Percentiles rank a stretch among this genome's conserved stretches.
Conservation (phyloP, 2,329 filamentous ascomycete species). For the Atkinsonella hypoxylon region DNA sequence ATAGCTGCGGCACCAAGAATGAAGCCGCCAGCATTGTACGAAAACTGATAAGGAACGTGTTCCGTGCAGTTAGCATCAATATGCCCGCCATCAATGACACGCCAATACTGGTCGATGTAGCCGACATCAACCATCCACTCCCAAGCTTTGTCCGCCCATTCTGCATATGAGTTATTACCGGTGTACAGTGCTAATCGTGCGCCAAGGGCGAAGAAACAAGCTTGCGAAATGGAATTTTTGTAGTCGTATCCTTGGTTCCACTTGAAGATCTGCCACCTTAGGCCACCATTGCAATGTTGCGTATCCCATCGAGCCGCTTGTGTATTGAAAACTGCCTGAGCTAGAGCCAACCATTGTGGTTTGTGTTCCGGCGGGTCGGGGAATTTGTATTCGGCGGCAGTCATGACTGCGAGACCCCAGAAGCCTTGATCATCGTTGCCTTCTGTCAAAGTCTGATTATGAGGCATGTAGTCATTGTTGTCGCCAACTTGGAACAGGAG, state of each 20-base stretch:
- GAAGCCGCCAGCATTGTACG: constrained; percentile 56
- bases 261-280: constrained; percentile 75
- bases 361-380: constrained; percentile 41
- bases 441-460: constrained; percentile 54
- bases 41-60: constrained; percentile 52
- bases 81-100: constrained; percentile 51
- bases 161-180: constrained; percentile 60
- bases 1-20: constrained; percentile 56
- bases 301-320: constrained; percentile 64
- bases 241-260: constrained; percentile 76
- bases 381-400: constrained; percentile 58
- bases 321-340: constrained; percentile 71
- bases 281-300: constrained; percentile 56
- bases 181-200: constrained; percentile 67
- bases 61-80: constrained; percentile 44
- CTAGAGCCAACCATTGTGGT: constrained; percentile 59
- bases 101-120: constrained; percentile 47
- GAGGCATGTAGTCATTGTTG: constrained; percentile 66
- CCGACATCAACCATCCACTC: constrained; percentile 50
- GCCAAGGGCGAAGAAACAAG: constrained; percentile 49
- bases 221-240: constrained; percentile 55
- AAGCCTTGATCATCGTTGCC: constrained; percentile 70
- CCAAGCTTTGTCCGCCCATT: constrained; percentile 66
- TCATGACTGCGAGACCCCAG: constrained; percentile 60
- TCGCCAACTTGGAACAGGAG: constrained; percentile 65